Evolutionary conservation across 495 filamentous ascomycete species (phyloP).

Genomic region (Sporormia fimetaria): DNA sequence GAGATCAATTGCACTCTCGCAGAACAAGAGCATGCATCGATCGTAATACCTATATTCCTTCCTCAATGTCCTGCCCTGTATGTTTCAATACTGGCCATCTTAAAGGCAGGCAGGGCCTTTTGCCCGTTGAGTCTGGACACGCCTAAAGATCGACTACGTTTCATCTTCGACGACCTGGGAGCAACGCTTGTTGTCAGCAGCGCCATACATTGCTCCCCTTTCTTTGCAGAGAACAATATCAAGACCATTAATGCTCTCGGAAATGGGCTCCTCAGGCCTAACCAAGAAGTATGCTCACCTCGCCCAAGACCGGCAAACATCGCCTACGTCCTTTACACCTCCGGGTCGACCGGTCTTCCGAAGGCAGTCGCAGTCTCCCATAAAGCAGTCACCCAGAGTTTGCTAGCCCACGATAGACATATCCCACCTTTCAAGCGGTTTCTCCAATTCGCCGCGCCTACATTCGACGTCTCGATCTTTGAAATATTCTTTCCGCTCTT

Average conservation of each 20-base stretch:
- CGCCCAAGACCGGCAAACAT: constrained; percentile 43
- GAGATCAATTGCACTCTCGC: constrained; percentile 8
- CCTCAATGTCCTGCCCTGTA: constrained; percentile 63
- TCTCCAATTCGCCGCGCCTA: constrained; percentile 77
- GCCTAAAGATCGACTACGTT: constrained; percentile 58
- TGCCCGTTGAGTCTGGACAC: constrained; percentile 65
- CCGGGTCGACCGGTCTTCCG: constrained; percentile 75
- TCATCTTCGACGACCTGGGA: constrained; percentile 57
- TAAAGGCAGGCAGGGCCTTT: constrained; percentile 69
- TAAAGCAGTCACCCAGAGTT: constrained; percentile 57
- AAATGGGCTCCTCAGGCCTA: no score
- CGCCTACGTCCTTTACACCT: constrained; percentile 88
- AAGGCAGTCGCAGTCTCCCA: constrained; percentile 79
- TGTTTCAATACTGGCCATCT: constrained; percentile 55
- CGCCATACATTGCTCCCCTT: neutral
- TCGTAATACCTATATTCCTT: constrained; percentile 59
- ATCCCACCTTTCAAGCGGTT: constrained; percentile 64
- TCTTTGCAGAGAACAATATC: no score
- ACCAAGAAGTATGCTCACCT: no score
- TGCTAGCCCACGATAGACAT: constrained; percentile 64
- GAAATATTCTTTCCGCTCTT: constrained; percentile 78
- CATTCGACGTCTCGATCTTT: constrained; percentile 81
- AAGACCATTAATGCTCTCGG: no score
- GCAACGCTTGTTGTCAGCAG: constrained; percentile 31
- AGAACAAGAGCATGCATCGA: constrained; percentile 5